Evolutionary conservation across 139 green algal species (phyloP).

Genomic region (Pycnococcus provasolii): DNA sequence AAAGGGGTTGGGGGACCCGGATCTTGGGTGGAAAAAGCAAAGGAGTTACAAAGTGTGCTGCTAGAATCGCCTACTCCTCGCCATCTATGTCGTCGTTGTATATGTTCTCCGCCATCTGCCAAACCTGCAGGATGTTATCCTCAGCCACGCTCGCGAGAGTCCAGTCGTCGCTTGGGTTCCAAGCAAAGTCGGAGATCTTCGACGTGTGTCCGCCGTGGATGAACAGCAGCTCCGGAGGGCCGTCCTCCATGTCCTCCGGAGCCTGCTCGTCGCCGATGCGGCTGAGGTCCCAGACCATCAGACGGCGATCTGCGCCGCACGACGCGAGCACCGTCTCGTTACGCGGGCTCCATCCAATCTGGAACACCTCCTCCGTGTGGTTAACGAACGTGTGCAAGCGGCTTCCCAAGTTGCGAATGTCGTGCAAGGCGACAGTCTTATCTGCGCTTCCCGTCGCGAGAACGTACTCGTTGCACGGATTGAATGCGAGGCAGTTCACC

Average conservation of each 20-base stretch:
- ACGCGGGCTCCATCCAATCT: constrained; percentile 86
- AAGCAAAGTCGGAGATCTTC: constrained; percentile 83
- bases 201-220: constrained; percentile 48
- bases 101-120: constrained; percentile 89
- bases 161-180: constrained; percentile 84
- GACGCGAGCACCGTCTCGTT: constrained; percentile 90
- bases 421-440: constrained; percentile 83
- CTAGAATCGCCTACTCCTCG: neutral
- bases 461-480: constrained; percentile 91
- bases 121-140: constrained; percentile 98
- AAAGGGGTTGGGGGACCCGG: too few species aligned
- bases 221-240: constrained; percentile 67
- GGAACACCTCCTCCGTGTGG: constrained; percentile 95
- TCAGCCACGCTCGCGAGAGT: constrained; percentile 89
- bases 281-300: constrained; percentile 97
- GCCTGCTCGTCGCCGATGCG: constrained; percentile 89
- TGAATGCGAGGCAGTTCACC: constrained; percentile 97
- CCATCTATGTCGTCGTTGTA: constrained; percentile 48
- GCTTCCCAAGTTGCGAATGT: constrained; percentile 79
- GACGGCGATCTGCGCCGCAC: constrained; percentile 81
- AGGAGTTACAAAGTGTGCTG: too few species aligned
- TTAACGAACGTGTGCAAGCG: constrained; percentile 83
- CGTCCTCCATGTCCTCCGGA: constrained; percentile 90
- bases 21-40: too few species aligned
- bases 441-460: constrained; percentile 90